Percentiles rank a stretch among this genome's conserved stretches.
These are phyloP conservation scores for Neckera pumila DNA, from an alignment of 225 moss, liverwort and hornwort genomes.

Conservation along the genomic window DNA sequence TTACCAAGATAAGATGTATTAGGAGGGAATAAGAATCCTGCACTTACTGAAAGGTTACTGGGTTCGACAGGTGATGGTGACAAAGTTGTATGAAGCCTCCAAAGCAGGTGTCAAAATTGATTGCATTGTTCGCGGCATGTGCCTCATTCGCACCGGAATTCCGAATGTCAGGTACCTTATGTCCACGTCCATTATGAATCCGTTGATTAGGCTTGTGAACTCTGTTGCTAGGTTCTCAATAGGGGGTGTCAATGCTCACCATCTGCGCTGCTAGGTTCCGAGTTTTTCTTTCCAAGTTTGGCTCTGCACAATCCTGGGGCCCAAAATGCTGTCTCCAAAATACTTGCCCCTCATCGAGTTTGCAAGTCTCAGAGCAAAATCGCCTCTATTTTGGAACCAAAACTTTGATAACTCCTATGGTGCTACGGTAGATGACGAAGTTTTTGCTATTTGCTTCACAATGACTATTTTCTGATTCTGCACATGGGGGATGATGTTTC, in stretches of 20 bases:
- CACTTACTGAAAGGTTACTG: background rate
- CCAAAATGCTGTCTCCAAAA: background rate
- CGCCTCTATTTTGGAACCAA: background rate
- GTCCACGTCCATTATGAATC: background rate
- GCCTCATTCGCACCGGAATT: conserved; percentile 47
- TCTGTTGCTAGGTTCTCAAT: background rate
- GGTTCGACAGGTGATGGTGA: conserved; percentile 36
- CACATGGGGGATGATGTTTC: background rate
- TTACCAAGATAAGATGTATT: background rate
- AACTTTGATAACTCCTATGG: background rate
- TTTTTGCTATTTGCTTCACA: background rate
- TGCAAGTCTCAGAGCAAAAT: background rate
- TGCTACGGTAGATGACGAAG: background rate
- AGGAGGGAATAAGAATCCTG: background rate
- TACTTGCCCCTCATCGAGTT: background rate
- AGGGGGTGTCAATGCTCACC: background rate
- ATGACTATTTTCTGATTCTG: background rate
- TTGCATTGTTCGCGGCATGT: conserved; percentile 50
- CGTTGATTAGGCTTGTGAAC: background rate
- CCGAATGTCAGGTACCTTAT: conserved; percentile 37
- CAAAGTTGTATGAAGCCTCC: conserved; percentile 48
- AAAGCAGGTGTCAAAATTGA: conserved; percentile 46
- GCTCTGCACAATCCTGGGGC: background rate
- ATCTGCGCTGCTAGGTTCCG: background rate
- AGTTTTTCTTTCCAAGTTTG: background rate